phyloP scores from a whole-genome alignment of 176 grass and related monocot genomes.

The Dactylis glomerata region DNA sequence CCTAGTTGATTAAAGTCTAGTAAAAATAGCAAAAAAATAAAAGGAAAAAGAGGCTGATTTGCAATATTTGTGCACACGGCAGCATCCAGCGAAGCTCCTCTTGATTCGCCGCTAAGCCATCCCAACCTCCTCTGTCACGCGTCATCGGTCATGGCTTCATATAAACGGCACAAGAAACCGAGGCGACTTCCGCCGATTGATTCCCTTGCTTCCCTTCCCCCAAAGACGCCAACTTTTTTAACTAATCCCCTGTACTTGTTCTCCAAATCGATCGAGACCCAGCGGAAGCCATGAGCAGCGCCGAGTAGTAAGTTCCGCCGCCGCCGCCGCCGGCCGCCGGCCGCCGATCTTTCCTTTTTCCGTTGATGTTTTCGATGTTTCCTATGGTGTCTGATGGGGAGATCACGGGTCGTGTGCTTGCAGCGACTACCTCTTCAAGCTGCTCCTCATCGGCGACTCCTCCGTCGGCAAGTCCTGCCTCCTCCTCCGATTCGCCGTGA shows the following conservation, averaged over 20 bases:
- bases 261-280: background rate
- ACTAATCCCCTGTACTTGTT: too few species aligned
- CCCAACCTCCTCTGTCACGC: background rate
- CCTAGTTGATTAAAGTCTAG: background rate
- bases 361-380: background rate
- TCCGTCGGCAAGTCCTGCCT: slow-evolving; percentile 96
- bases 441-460: slow-evolving; percentile 96
- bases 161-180: slow-evolving; percentile 17
- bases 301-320: slow-evolving; percentile 59
- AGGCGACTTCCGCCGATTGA: background rate
- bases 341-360: background rate
- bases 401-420: background rate
- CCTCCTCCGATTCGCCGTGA: slow-evolving; percentile 83
- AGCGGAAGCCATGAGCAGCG: slow-evolving; percentile 55
- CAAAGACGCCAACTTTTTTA: background rate
- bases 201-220: background rate
- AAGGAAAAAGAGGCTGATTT: background rate
- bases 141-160: background rate
- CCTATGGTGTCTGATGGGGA: background rate
- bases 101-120: slow-evolving; percentile 20
- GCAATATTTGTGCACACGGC: background rate
- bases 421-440: slow-evolving; percentile 99
- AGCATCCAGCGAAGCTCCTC: background rate
- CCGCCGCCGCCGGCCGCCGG: background rate
- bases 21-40: background rate